These are phyloP conservation scores for Plectosphaerella cucumerina DNA, from an alignment of 2,329 filamentous ascomycete species.

Conservation along the genomic window DNA sequence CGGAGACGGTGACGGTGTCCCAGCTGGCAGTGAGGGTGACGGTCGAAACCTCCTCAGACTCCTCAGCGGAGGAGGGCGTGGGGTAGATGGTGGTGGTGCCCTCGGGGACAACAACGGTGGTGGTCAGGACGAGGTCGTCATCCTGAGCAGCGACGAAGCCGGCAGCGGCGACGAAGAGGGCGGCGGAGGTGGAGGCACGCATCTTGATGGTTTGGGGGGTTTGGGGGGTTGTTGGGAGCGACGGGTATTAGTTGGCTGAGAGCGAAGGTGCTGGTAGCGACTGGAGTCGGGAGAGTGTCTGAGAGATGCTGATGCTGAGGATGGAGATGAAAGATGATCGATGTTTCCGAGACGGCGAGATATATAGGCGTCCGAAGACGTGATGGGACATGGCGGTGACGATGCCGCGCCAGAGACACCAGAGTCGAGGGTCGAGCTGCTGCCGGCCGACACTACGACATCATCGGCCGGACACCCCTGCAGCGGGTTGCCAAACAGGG, in stretches of 20 bases:
- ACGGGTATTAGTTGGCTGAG: not conserved
- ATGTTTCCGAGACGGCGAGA: not conserved
- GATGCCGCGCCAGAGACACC: not conserved
- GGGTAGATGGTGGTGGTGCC: not conserved
- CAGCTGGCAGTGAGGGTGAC: not conserved
- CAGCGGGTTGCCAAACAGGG: not conserved
- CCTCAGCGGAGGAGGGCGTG: not conserved
- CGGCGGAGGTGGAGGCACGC: slow-evolving; percentile 18
- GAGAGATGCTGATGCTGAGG: not conserved
- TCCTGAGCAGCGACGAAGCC: slow-evolving; percentile 16
- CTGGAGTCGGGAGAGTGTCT: not conserved
- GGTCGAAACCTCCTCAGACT: not conserved
- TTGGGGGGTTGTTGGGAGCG: not conserved
- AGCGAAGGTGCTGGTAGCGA: not conserved
- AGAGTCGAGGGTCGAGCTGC: not conserved
- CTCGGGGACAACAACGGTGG: slow-evolving; percentile 10
- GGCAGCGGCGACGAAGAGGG: slow-evolving; percentile 8
- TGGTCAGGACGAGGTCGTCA: slow-evolving; percentile 11
- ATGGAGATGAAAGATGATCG: not conserved
- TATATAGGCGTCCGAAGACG: not conserved
- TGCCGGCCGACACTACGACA: not conserved
- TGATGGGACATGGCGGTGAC: not conserved
- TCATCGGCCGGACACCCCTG: not conserved
- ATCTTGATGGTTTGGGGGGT: slow-evolving; percentile 10
- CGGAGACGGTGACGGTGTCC: slow-evolving; percentile 1